These are phyloP conservation scores for Hirsutella thompsonii DNA, from an alignment of 2,329 filamentous ascomycete genomes.

Conservation along the genomic window DNA sequence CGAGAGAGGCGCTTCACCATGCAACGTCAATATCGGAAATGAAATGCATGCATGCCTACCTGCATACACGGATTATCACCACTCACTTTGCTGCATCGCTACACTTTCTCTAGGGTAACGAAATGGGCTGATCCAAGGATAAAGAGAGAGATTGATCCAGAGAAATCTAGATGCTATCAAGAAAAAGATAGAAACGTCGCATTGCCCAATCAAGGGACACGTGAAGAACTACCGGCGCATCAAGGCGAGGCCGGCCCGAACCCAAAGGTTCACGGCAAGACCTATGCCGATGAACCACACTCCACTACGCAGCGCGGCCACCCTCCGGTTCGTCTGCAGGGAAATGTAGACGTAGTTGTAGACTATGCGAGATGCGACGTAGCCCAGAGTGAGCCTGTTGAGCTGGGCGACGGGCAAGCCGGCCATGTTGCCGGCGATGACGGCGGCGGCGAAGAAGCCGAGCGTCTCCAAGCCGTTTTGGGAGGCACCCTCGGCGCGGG, in stretches of 20 bases:
- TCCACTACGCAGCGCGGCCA: slow-evolving; percentile 23
- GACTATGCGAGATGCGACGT: slow-evolving; percentile 23
- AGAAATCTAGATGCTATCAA: too few relatives aligned
- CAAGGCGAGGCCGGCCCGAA: slow-evolving; percentile 23
- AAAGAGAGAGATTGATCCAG: too few relatives aligned
- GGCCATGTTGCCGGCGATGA: slow-evolving; percentile 33
- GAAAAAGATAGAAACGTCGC: too few relatives aligned
- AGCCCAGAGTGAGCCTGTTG: slow-evolving; percentile 26
- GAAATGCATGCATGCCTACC: background rate
- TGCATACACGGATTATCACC: background rate
- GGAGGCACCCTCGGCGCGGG: slow-evolving; percentile 37
- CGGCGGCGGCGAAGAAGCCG: slow-evolving; percentile 26
- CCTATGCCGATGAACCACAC: slow-evolving; percentile 22
- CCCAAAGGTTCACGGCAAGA: slow-evolving; percentile 22
- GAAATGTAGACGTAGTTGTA: slow-evolving; percentile 31
- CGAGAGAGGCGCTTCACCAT: background rate
- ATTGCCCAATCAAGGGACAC: too few relatives aligned
- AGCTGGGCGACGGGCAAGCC: slow-evolving; percentile 21
- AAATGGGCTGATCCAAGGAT: too few relatives aligned
- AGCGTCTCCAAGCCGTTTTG: slow-evolving; percentile 31
- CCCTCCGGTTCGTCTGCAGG: slow-evolving; percentile 25
- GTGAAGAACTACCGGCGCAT: background rate
- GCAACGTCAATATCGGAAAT: background rate
- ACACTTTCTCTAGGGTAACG: too few relatives aligned
- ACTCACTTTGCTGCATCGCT: too few relatives aligned